Evolutionary conservation across 257 asterid species (phyloP).

Genomic region (Nemophila menziesii): DNA sequence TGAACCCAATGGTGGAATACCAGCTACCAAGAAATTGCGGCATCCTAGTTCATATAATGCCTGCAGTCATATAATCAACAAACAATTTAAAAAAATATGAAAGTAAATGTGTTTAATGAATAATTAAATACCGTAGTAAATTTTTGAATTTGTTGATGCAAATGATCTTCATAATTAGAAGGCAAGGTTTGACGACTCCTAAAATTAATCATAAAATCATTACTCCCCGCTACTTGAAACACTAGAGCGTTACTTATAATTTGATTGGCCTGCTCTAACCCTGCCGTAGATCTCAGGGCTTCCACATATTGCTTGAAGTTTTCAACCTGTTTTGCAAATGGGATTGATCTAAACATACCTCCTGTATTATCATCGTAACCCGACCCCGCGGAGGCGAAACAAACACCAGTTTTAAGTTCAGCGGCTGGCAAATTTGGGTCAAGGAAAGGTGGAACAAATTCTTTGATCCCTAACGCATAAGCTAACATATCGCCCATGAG

Average conservation of each 20-base stretch:
- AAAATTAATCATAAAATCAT: constrained; percentile 47
- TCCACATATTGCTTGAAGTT: constrained; percentile 25
- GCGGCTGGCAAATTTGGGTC: constrained; percentile 34
- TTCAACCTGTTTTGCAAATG: constrained; percentile 30
- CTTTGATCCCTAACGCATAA: constrained; percentile 40
- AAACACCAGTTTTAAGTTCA: constrained; percentile 48
- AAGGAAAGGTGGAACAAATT: constrained; percentile 45
- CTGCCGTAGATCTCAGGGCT: constrained; percentile 28
- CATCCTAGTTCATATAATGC: constrained; percentile 45
- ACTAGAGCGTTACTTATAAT: constrained; percentile 33
- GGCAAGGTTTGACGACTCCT: constrained; percentile 41
- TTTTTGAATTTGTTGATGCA: constrained; percentile 29
- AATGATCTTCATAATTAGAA: constrained; percentile 40
- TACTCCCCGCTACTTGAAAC: constrained; percentile 49
- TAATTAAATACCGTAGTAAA: too few species aligned
- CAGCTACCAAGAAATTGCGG: constrained; percentile 42
- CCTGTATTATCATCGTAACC: constrained; percentile 62
- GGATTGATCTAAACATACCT: constrained; percentile 26
- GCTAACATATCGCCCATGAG: constrained; percentile 58
- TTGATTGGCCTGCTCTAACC: constrained; percentile 26
- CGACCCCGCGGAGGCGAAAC: constrained; percentile 73
- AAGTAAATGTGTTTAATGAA: too few species aligned
- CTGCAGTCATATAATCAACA: too few species aligned
- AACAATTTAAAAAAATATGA: too few species aligned
- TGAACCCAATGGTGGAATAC: constrained; percentile 61